A percentile compares a stretch with the other conserved stretches of the same genome.
These are phyloP conservation scores for Sarocladium oryzae DNA, from an alignment of 2,329 filamentous ascomycete species.

Conservation along the genomic window DNA sequence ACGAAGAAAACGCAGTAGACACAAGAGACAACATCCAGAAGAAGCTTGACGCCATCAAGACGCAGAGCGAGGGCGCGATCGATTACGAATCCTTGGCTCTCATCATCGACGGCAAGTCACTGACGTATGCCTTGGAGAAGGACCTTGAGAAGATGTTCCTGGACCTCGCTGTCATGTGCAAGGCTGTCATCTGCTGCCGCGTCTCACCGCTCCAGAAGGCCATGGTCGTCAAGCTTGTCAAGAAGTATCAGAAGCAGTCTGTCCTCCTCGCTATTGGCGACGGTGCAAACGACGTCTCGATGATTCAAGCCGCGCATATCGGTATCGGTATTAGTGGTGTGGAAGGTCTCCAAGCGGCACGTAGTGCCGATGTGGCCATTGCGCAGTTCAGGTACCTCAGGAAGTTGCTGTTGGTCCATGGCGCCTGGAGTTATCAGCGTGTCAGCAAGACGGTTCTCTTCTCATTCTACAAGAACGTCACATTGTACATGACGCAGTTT, in stretches of 20 bases:
- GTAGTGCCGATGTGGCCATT: conserved; percentile 92
- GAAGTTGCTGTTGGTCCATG: conserved; percentile 90
- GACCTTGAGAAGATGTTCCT: conserved; percentile 91
- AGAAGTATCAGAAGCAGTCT: conserved; percentile 79
- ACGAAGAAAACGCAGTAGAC: conserved; percentile 73
- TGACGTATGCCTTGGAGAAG: conserved; percentile 88
- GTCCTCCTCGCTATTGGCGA: conserved; percentile 95
- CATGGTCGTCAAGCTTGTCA: conserved; percentile 95
- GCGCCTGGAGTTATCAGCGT: conserved; percentile 95
- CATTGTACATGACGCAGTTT: conserved; percentile 98
- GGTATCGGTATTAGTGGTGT: conserved; percentile 95
- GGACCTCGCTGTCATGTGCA: conserved; percentile 90
- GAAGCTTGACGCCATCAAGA: conserved; percentile 85
- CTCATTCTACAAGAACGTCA: conserved; percentile 99
- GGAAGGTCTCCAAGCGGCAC: conserved; percentile 92
- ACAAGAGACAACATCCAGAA: conserved; percentile 88
- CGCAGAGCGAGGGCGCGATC: conserved; percentile 67
- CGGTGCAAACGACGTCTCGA: conserved; percentile 89
- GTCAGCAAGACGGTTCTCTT: conserved; percentile 96
- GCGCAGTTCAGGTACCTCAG: conserved; percentile 92
- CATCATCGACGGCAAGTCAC: conserved; percentile 91
- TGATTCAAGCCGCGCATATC: conserved; percentile 86
- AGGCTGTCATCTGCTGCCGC: conserved; percentile 97
- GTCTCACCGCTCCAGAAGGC: conserved; percentile 97
- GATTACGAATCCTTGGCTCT: conserved; percentile 84